phyloP scores from a whole-genome alignment of 2,329 filamentous ascomycete species.

The Calonectria multiphialidica region DNA sequence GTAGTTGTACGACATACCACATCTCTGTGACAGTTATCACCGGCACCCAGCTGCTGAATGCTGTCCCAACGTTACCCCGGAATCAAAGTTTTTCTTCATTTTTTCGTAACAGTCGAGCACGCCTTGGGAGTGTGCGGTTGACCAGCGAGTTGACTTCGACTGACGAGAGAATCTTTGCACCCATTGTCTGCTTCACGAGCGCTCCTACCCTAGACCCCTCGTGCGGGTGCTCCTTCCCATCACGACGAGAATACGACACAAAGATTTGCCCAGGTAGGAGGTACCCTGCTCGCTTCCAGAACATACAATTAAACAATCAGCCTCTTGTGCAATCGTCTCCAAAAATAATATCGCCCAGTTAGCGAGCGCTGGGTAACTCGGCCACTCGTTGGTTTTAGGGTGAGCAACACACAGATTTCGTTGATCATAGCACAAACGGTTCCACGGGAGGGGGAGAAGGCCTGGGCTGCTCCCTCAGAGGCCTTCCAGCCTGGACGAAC shows the following conservation, averaged over 20 bases:
- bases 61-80: not conserved
- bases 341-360: not conserved
- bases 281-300: too few species aligned
- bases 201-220: not conserved
- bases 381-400: not conserved
- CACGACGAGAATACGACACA: too few species aligned
- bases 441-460: not conserved
- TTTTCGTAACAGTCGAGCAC: too few species aligned
- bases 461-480: too few species aligned
- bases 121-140: too few species aligned
- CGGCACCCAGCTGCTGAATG: not conserved
- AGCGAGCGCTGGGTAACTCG: not conserved
- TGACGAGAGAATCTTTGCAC: not conserved
- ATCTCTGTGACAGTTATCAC: not conserved
- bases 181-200: not conserved
- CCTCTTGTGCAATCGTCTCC: too few species aligned
- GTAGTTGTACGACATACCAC: not conserved
- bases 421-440: not conserved
- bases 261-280: too few species aligned
- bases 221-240: too few species aligned
- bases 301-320: not conserved
- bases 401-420: not conserved
- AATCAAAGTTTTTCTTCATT: not conserved
- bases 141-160: too few species aligned
- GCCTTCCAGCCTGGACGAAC: not conserved